Evolutionary conservation across 2,329 filamentous ascomycete species (phyloP).

Genomic region (Thelonectria discophora): DNA sequence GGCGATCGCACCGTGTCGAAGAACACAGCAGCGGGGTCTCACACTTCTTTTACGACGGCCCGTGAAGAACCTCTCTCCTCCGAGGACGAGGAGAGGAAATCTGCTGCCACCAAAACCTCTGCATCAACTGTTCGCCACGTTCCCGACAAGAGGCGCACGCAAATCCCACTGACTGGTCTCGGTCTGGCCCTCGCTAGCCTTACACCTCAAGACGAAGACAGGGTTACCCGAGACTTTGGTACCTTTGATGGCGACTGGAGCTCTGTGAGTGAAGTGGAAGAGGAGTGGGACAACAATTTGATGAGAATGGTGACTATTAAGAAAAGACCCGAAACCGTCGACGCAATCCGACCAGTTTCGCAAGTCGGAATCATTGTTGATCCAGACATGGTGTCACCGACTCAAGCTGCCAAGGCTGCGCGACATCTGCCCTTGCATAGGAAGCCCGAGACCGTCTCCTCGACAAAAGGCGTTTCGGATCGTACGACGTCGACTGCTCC

Average conservation of each 20-base stretch:
- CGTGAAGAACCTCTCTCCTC: conserved; percentile 71
- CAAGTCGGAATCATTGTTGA: conserved; percentile 55
- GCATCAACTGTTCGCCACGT: conserved; percentile 55
- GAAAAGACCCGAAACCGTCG: conserved; percentile 51
- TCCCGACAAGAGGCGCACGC: conserved; percentile 38
- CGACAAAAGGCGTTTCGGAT: conserved; percentile 38
- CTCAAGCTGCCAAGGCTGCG: conserved; percentile 60
- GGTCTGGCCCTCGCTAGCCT: conserved; percentile 56
- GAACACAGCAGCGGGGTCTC: conserved; percentile 66
- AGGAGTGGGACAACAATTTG: conserved; percentile 65
- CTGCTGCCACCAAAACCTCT: conserved; percentile 54
- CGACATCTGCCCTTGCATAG: conserved; percentile 59
- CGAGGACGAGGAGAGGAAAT: conserved; percentile 62
- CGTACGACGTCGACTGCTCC: conserved; percentile 42
- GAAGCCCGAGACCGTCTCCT: conserved; percentile 41
- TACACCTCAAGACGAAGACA: conserved; percentile 51
- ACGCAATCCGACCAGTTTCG: conserved; percentile 37
- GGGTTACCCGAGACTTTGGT: conserved; percentile 59
- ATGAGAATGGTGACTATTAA: conserved; percentile 63
- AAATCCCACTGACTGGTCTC: conserved; percentile 44
- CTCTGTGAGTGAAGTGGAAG: conserved; percentile 57
- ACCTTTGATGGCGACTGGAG: conserved; percentile 69
- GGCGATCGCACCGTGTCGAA: conserved; percentile 62
- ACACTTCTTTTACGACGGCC: conserved; percentile 76
- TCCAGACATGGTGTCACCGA: conserved; percentile 58